Base-by-base conservation (phyloP, 495 filamentous ascomycete genomes). In the Penicillium maclennaniae region DNA sequence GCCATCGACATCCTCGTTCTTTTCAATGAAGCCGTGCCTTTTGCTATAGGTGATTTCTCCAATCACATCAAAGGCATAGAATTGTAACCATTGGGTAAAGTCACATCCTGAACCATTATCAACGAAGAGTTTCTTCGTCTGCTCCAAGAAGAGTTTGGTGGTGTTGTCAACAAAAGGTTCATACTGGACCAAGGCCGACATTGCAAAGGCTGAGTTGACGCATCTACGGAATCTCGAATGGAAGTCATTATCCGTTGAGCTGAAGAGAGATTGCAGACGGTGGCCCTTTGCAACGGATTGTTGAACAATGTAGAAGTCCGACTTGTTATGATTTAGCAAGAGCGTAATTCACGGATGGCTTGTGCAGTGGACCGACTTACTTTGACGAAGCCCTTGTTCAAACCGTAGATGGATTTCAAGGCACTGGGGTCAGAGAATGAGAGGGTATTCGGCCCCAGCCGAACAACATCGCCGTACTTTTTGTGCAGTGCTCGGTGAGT, bases 351-450 rank as follows among this genome's bases (percentile, higher is more conserved):
- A 34, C 10, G 4, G 9, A 14, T 34, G 3, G 41, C 19, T 38
- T 26, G 9, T 19, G n/a, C 23, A 27, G 7, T 34, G 20, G 20
- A 19, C 7, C 3, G 26, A 36, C 67, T 41, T 53, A 88, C 85
- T 78, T 92, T 92, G 50, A 71, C 73, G 62, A 89, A 89, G n/a
- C 87, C 87, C 67, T 90, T 91, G 61, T 90, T 90, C 50, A 91
- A 73, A 1, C 89, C 86, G 61, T 92, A 93, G 25, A 93, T 92
- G 7, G 75, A 74, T 62, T 86, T 88, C 43, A 90, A 68, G 12
- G 85, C 83, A 45, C 76, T 75, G 0, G 87, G 85, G 57, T 88
- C 79, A 4, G 80, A 74, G 55, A 90, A 87, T 0, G 85, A 86
- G 20, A 90, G 66, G 1, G 74, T 73, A 53, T 87, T 83, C 12